phyloP scores from a whole-genome alignment of 306 rosid genomes.

The Neltuma alba region DNA sequence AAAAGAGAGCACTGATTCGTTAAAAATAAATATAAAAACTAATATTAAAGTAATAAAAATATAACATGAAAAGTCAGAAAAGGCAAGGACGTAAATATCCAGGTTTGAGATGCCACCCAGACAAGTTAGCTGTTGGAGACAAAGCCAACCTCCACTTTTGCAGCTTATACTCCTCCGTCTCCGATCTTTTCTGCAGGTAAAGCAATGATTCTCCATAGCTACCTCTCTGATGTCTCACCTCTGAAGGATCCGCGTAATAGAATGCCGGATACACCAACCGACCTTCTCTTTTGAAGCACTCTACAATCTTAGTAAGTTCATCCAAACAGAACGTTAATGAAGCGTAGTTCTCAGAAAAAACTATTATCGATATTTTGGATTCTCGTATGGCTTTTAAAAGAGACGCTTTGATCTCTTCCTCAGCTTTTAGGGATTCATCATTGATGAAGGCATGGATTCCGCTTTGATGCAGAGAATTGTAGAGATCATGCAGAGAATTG shows the following conservation, averaged over 20 bases:
- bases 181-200: too few species aligned
- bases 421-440: too few species aligned
- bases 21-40: too few species aligned
- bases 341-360: not conserved
- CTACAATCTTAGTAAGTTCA: not conserved
- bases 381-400: too few species aligned
- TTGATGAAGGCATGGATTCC: too few species aligned
- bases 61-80: not conserved
- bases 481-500: too few species aligned
- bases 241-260: not conserved
- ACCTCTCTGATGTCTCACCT: not conserved
- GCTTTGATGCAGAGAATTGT: too few species aligned
- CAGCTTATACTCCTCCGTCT: not conserved
- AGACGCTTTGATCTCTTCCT: too few species aligned
- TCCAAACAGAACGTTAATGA: not conserved
- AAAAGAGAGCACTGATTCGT: too few species aligned
- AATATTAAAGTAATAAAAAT: too few species aligned
- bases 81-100: not conserved
- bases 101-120: not conserved
- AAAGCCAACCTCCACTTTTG: constrained; percentile 7
- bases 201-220: not conserved
- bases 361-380: too few species aligned
- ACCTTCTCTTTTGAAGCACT: not conserved
- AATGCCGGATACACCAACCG: not conserved
- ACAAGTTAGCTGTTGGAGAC: not conserved